Conservation (phyloP, 306 rosid species). For the Cucurbita pepo region DNA sequence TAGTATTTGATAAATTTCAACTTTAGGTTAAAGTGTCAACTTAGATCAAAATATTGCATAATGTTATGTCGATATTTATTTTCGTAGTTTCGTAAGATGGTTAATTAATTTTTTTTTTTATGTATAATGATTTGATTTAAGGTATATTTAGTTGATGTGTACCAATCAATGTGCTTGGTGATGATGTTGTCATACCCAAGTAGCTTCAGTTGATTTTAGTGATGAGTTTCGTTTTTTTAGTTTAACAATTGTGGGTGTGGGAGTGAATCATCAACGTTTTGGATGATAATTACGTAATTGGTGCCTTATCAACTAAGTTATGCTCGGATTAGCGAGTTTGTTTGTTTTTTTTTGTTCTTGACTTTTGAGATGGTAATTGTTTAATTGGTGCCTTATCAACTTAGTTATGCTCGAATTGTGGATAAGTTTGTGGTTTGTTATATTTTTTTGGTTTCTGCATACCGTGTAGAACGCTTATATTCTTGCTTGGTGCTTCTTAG, state of each 20-base stretch:
- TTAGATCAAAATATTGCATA: neutral
- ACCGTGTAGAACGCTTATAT: neutral
- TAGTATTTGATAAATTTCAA: neutral
- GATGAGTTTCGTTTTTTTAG: too few species aligned
- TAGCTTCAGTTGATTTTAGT: too few species aligned
- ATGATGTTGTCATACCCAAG: too few species aligned
- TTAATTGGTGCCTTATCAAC: neutral
- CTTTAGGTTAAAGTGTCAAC: too few species aligned
- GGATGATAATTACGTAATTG: neutral
- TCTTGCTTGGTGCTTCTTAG: constrained; percentile 17
- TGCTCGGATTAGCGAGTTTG: too few species aligned
- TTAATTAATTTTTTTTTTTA: too few species aligned
- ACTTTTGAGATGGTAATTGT: neutral
- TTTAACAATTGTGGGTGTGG: neutral
- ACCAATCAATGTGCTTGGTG: too few species aligned
- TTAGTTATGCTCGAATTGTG: too few species aligned
- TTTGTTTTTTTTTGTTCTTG: too few species aligned
- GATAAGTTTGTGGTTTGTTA: neutral
- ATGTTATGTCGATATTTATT: neutral
- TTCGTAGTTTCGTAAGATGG: neutral
- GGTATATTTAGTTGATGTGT: too few species aligned
- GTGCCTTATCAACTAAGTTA: neutral
- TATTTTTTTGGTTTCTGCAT: neutral
- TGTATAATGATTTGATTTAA: too few species aligned
- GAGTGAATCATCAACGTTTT: neutral